Base-by-base conservation (phyloP, 2,329 filamentous ascomycete genomes). In the Penicillium hordei region DNA sequence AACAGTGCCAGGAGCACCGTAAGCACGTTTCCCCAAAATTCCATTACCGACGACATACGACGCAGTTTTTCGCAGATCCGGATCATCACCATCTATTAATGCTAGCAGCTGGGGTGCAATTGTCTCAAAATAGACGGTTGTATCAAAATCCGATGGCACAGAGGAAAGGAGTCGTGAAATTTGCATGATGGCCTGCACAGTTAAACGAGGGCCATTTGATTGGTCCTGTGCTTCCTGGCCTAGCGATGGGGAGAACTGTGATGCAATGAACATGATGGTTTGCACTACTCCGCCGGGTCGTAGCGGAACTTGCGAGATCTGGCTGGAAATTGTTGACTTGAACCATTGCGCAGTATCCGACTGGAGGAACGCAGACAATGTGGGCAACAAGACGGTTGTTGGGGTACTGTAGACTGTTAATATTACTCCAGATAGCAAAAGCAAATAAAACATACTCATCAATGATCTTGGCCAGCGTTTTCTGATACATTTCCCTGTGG, bases 181-280 rank as follows among this genome's bases (percentile, higher is more conserved):
- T 46, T 78, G 76, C 74, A 77, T 78, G 10, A 79, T 77, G 2
- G 74, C 73, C 54, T 78, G 74, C 6, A 78, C 71, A 3, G 76
- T 78, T 19, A 79, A 72, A 50, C 71, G 71, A 12, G 76, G 75
- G 0, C 75, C 76, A 50, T 63, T 68, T 1, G 71, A 70, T 15
- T 62, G 56, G 39, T 69, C 62, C 46, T 72, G 69, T 7, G 69
- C 64, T 57, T 70, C 70, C 13, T 72, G 65, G 4, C 75, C 76
- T 10, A 78, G 64, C 1, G 72, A 68, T 9, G 76, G 76, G 0
- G 75, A 71, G 48, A 78, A 73, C 59, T 78, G 76, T 15, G 75
- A 76, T 5, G 74, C 73, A 39, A 78, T 64, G 52, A 78, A 78
- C 38, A 76, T 62, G 38, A 79, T 73, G 1, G 71, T 77, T 56